Evolutionary conservation across 2,329 filamentous ascomycete genomes (phyloP).

Genomic region (Cryphonectria carpinicola): DNA sequence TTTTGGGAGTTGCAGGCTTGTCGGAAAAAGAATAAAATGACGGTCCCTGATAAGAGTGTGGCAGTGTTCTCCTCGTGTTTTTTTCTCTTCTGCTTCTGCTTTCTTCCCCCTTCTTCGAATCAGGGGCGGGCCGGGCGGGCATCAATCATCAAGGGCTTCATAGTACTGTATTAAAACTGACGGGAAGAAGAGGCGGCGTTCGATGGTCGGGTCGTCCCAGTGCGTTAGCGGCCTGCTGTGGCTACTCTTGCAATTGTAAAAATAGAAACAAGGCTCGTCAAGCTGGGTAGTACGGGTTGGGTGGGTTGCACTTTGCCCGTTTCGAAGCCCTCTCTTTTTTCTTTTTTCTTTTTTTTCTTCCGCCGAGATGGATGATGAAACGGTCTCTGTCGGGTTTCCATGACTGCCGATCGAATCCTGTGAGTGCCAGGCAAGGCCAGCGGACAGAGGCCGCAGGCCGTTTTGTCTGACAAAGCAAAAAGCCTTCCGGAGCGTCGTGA

Average conservation of each 20-base stretch:
- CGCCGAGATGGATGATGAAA: background rate
- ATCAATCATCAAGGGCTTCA: background rate
- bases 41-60: conserved; percentile 10
- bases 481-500: background rate
- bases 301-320: conserved; percentile 6
- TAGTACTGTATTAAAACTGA: background rate
- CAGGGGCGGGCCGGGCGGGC: background rate
- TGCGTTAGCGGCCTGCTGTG: conserved; percentile 8
- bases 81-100: no score
- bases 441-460: background rate
- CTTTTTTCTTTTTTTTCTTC: background rate
- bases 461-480: background rate
- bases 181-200: background rate
- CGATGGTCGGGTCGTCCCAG: conserved; percentile 15
- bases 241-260: background rate
- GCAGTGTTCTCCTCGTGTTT: conserved; percentile 15
- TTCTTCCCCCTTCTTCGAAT: background rate
- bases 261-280: conserved; percentile 11
- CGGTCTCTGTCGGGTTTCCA: background rate
- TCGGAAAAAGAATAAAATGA: background rate
- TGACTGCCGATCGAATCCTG: background rate
- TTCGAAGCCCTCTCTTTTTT: background rate
- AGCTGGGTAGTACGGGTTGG: background rate
- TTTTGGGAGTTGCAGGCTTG: background rate
- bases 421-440: background rate